Conservation (phyloP, 768 basidiomycete species). For the Ramaria sp. region DNA sequence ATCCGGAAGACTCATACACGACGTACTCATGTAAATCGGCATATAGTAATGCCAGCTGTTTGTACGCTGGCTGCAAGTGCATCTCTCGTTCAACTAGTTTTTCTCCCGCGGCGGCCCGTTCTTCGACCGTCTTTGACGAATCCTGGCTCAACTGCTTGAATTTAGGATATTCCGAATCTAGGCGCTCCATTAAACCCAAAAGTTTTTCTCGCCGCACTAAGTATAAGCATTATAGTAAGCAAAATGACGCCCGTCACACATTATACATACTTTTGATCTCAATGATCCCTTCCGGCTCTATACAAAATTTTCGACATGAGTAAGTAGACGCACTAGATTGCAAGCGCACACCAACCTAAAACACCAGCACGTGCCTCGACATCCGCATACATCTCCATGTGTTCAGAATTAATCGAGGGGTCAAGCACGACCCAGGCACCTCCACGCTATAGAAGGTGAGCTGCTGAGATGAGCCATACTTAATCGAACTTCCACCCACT, state of each 20-base stretch:
- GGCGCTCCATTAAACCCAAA: conserved; percentile 80
- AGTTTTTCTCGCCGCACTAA: conserved; percentile 87
- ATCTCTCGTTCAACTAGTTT: conserved; percentile 69
- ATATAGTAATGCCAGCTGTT: conserved; percentile 87
- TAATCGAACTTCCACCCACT: conserved; percentile 10
- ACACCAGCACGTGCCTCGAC: conserved; percentile 94
- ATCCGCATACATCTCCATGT: conserved; percentile 99
- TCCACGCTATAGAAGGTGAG: conserved; percentile 43
- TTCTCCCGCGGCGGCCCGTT: conserved; percentile 58
- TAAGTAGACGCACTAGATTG: background rate
- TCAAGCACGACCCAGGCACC: conserved; percentile 99
- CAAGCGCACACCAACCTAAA: conserved; percentile 18
- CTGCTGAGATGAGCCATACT: background rate
- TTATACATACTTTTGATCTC: conserved; percentile 65
- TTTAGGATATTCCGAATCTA: conserved; percentile 73
- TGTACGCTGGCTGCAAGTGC: conserved; percentile 79
- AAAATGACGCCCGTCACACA: background rate
- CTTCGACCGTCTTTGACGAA: conserved; percentile 56
- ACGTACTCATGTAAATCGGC: conserved; percentile 94
- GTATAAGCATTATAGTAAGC: conserved; percentile 2
- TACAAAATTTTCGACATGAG: conserved; percentile 20
- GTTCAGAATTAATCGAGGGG: conserved; percentile 90
- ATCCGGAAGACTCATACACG: background rate
- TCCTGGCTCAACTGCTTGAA: conserved; percentile 79
- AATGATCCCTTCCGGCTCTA: conserved; percentile 90